A percentile compares a stretch with the other conserved stretches of the same genome.
phyloP scores from a whole-genome alignment of 148 eudicot genomes.

The Rhododendron williamsianum region DNA sequence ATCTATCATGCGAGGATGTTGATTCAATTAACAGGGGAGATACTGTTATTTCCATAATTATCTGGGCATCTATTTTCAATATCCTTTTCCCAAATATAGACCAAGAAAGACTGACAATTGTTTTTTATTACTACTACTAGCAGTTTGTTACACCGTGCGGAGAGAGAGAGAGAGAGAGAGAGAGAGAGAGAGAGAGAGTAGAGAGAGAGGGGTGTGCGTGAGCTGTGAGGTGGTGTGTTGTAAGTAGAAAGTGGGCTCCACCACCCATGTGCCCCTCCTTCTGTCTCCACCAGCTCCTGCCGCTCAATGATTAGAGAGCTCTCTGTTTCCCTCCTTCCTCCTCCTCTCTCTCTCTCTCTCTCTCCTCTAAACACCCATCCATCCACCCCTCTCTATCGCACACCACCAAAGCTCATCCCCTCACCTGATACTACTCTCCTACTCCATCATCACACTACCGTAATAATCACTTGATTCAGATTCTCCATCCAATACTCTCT shows the following conservation, averaged over 20 bases:
- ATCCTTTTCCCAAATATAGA: background rate
- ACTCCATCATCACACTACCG: background rate
- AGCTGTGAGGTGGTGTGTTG: background rate
- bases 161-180: background rate
- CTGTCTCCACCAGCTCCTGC: slow-evolving; percentile 90
- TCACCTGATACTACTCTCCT: background rate
- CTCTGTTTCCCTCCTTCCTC: slow-evolving; percentile 16
- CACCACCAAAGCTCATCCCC: background rate
- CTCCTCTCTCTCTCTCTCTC: slow-evolving; percentile 15
- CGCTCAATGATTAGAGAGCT: slow-evolving; percentile 45
- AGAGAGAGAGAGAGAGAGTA: background rate
- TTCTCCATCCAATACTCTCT: background rate
- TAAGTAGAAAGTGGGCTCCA: slow-evolving; percentile 23
- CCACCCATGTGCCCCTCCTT: slow-evolving; percentile 74
- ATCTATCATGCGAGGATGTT: background rate
- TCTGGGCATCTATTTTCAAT: background rate
- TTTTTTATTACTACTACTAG: no score
- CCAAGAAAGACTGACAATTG: no score
- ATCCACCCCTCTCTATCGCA: background rate
- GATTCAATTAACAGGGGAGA: background rate
- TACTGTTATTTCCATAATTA: background rate
- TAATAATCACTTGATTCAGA: background rate
- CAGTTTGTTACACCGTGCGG: background rate
- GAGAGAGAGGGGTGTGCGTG: slow-evolving; percentile 1
- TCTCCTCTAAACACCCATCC: background rate